Percentiles rank a stretch among this genome's conserved stretches.
Conservation (phyloP, 2,329 filamentous ascomycete genomes). For the Emergomyces orientalis region DNA sequence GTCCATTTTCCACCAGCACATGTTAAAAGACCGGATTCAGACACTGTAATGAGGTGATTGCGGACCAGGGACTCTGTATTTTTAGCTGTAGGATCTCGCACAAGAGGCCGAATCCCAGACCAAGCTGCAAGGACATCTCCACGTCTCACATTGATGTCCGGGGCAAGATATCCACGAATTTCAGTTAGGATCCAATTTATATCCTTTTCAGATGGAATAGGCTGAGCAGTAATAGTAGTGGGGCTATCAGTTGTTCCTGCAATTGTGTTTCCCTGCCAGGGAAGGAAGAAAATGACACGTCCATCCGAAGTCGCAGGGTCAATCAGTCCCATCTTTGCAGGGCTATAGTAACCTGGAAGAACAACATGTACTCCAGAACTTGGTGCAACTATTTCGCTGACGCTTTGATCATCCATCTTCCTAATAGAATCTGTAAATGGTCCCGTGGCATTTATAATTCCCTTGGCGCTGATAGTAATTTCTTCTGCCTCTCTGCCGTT, state of each 20-base stretch:
- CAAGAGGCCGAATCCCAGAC: slow-evolving; percentile 78
- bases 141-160: slow-evolving; percentile 74
- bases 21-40: slow-evolving; percentile 69
- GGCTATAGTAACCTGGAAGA: slow-evolving; percentile 77
- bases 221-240: slow-evolving; percentile 61
- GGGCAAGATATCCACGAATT: slow-evolving; percentile 70
- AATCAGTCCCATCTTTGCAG: slow-evolving; percentile 76
- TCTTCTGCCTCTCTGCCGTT: slow-evolving; percentile 54
- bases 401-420: slow-evolving; percentile 67
- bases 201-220: slow-evolving; percentile 69
- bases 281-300: slow-evolving; percentile 84
- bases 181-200: slow-evolving; percentile 83
- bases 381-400: slow-evolving; percentile 72
- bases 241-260: slow-evolving; percentile 79
- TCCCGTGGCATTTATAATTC: slow-evolving; percentile 79
- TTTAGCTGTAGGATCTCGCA: slow-evolving; percentile 74
- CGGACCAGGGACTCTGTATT: slow-evolving; percentile 82
- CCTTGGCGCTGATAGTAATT: slow-evolving; percentile 66
- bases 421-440: slow-evolving; percentile 80
- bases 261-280: slow-evolving; percentile 89
- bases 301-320: slow-evolving; percentile 81
- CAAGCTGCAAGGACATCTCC: slow-evolving; percentile 84
- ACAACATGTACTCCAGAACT: slow-evolving; percentile 80
- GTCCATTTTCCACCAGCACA: slow-evolving; percentile 90
- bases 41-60: slow-evolving; percentile 74